Base-by-base conservation (phyloP, 106 monocot genomes). In the Xerophyta viscosa region DNA sequence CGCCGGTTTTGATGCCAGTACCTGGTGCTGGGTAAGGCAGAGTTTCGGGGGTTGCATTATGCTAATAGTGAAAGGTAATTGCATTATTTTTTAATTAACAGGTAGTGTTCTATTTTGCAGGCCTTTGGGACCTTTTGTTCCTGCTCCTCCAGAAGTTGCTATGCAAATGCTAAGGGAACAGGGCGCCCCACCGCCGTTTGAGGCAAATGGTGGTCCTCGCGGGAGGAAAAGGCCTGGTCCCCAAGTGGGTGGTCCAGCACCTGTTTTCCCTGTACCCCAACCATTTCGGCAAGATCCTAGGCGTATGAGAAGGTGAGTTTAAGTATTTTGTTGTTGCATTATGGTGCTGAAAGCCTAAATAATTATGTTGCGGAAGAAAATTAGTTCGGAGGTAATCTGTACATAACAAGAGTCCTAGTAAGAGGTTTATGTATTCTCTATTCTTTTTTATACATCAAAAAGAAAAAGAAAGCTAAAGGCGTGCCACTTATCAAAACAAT, bases 101-200 rank as follows among this genome's bases (percentile, higher is more conserved):
- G n/a, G n/a, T n/a, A n/a, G n/a, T n/a, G n/a, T n/a, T 27, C 45
- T 54, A 5, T 64, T 66, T 29, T 77, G 31, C 58, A 99, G 98
- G 1, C 98, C 90, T 7, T 58, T 99, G 71, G 85, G 89, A 19
- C 86, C 98, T 41, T 99, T 99, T 80, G 90, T 90, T 51, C 90
- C 90, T 60, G 90, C 98, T 1, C 98, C 90, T 9, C 89, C 98
- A 19, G 98, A 99, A 60, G 79, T 90, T 64, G 98, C 90, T 3
- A 90, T 99, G 86, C 64, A 69, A 22, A 90, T 99, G 90, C 41
- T 98, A 67, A 82, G 96, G 31, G 96, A 98, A 60, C 89, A 89
- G 58, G 79, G 84, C 43, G 87, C 77, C 9, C 72, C 84, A 37
- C 20, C 72, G 31, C 63, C 77, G 17, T 86, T 76, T 50, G 89